Percentiles rank a stretch among this genome's conserved stretches.
These are phyloP conservation scores for Wickerhamomyces sp. DNA, from an alignment of 1,139 yeast genomes.

Conservation along the genomic window DNA sequence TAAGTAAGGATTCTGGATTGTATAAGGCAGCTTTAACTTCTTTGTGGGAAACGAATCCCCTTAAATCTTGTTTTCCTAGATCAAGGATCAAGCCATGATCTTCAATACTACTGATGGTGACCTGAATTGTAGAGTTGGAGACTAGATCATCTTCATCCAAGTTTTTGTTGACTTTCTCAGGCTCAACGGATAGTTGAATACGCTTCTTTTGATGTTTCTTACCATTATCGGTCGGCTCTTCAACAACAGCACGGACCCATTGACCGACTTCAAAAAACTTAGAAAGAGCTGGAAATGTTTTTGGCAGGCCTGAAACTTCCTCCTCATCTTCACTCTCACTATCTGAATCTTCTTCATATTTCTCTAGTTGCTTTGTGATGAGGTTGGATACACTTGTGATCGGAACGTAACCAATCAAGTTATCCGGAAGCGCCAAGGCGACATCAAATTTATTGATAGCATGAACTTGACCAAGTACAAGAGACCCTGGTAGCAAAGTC, in stretches of 20 bases:
- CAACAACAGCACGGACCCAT: conserved; percentile 79
- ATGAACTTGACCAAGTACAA: conserved; percentile 70
- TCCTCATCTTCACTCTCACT: conserved; percentile 36
- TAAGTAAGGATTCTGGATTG: conserved; percentile 24
- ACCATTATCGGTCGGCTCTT: conserved; percentile 35
- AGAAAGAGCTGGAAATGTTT: conserved; percentile 50
- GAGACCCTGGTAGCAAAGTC: conserved; percentile 62
- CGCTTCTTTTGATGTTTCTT: conserved; percentile 42
- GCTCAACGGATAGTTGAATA: conserved; percentile 72
- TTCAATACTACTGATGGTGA: conserved; percentile 71
- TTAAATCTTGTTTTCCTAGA: conserved; percentile 50
- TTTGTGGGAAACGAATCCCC: conserved; percentile 77
- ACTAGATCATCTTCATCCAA: conserved; percentile 61
- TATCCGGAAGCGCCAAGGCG: conserved; percentile 74
- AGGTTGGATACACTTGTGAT: conserved; percentile 69
- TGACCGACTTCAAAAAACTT: conserved; percentile 65
- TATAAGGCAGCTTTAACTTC: conserved; percentile 36
- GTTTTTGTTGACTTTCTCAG: conserved; percentile 58
- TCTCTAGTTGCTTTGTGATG: conserved; percentile 52
- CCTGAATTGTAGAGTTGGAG: conserved; percentile 62
- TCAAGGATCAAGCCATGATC: conserved; percentile 86
- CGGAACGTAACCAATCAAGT: conserved; percentile 74
- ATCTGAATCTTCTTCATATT: conserved; percentile 41
- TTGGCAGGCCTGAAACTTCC: conserved; percentile 29
- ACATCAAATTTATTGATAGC: conserved; percentile 59